Percentiles rank a stretch among this genome's conserved stretches.
These are phyloP conservation scores for Bipolaris cookei DNA, from an alignment of 2,329 filamentous ascomycete species.

Conservation along the genomic window DNA sequence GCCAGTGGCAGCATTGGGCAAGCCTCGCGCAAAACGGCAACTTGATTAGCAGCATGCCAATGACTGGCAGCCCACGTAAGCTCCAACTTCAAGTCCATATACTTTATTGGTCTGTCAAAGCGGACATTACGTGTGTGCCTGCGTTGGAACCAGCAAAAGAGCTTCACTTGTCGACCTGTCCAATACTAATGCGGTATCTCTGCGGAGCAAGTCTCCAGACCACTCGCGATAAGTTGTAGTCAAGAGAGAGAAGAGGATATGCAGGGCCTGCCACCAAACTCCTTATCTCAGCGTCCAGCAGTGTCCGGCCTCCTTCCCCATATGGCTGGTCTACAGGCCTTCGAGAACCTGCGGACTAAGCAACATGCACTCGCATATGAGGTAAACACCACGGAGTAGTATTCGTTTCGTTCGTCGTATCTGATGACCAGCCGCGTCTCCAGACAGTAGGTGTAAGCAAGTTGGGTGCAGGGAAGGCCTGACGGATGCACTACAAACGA, in stretches of 20 bases:
- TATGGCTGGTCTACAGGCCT: background rate
- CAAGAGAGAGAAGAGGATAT: background rate
- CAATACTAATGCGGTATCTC: background rate
- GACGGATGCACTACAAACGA: background rate
- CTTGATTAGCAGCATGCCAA: background rate
- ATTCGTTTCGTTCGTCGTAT: background rate
- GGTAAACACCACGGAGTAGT: background rate
- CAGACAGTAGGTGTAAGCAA: background rate
- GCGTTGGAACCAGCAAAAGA: background rate
- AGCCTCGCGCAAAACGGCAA: slow-evolving; percentile 5
- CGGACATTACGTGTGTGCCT: background rate
- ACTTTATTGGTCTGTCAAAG: background rate
- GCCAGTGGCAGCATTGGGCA: background rate
- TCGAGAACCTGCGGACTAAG: slow-evolving; percentile 11
- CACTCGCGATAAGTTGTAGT: background rate
- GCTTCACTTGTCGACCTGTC: background rate
- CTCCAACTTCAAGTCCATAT: background rate
- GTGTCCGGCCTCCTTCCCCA: background rate
- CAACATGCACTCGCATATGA: slow-evolving; percentile 1
- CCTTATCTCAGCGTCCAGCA: slow-evolving; percentile 7
- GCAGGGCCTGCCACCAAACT: slow-evolving; percentile 3
- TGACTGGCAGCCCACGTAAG: background rate
- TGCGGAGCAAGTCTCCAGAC: slow-evolving; percentile 7
- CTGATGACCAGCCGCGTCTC: background rate
- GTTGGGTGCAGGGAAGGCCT: slow-evolving; percentile 1